Evolutionary conservation across 495 filamentous ascomycete genomes (phyloP), one percentile per base, ranked within the genome.

Genomic region (Emericellopsis terricola): DNA sequence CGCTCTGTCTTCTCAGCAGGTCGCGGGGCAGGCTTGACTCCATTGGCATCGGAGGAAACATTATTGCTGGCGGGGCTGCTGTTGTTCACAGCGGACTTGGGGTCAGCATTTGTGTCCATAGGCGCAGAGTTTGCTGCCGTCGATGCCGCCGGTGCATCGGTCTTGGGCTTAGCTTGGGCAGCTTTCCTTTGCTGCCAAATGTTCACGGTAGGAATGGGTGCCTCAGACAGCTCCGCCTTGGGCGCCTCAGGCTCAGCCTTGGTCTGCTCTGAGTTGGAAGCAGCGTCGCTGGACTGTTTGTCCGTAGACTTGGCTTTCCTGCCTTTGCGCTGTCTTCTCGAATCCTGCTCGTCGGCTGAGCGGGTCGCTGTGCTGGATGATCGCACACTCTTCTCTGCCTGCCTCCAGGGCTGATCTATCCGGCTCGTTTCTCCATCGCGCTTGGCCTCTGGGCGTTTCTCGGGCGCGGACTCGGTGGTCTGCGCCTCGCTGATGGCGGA

Each of bases 181-280:
- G 86, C 76, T 39, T 65, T 75, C 21, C 83, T 66, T 53, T 79
- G 68, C 26, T 69, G 62, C 89, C 89, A 97, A 32, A 81, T 50
- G 52, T 97, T 97, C 31, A 94, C 80, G 1, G 69, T 45, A 4
- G 89, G 87, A 27, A 74, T 55, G 20, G 81, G 76, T 31, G 87
- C 87, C 31, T 84, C 82, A 41, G 80, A 78, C 28, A 94, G 62
- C 43, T 74, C 63, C 38, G 70, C 71, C 35, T 68, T 68, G 31
- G 63, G 50, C 18, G 57, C 55, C 34, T 68, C 56, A 38, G 60
- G 62, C 44, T 60, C 59, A 34, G 64, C 62, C 37, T 60, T 54
- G 19, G 44, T 38, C 7, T 56, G 50, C 40, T 55, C 49, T 48
- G 8, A 43, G 50, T 19, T 8, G 20, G 3, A 7, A 8, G 28